Percentiles rank a stretch among this genome's conserved stretches.
Evolutionary conservation across 345 rosid species (phyloP).

Genomic region (Brassica rapa): DNA sequence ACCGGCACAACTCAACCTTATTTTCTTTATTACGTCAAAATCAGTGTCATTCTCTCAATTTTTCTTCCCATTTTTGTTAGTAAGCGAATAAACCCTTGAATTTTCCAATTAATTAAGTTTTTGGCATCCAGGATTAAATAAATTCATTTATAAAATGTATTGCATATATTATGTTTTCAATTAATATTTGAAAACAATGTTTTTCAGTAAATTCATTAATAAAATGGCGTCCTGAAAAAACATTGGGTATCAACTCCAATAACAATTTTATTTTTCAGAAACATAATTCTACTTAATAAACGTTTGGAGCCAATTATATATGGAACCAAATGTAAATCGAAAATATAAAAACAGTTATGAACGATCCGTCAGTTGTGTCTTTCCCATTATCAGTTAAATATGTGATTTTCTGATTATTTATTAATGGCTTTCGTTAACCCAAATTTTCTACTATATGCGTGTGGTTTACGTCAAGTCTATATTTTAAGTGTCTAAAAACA

Average conservation of each 20-base stretch:
- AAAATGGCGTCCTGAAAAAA: too few relatives aligned
- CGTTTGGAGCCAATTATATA: not conserved
- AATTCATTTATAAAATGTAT: not conserved
- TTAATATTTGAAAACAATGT: not conserved
- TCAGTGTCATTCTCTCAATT: too few relatives aligned
- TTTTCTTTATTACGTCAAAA: too few relatives aligned
- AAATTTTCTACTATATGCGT: conserved; percentile 22
- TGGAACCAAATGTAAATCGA: not conserved
- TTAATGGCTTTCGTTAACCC: not conserved
- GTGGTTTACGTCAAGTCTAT: conserved; percentile 32
- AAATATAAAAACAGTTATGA: not conserved
- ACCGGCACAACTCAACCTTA: too few relatives aligned
- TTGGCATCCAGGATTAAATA: not conserved
- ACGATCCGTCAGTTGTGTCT: not conserved
- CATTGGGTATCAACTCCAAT: too few relatives aligned
- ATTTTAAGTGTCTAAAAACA: conserved; percentile 3
- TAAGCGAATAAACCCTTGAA: too few relatives aligned
- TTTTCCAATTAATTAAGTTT: not conserved
- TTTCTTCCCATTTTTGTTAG: too few relatives aligned
- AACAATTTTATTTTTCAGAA: too few relatives aligned
- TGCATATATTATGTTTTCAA: not conserved
- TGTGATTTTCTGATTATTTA: not conserved
- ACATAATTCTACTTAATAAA: too few relatives aligned
- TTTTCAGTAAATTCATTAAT: not conserved
- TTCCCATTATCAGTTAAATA: conserved; percentile 3